Conservation (phyloP, 768 basidiomycete genomes). For the Lactarius psammicola region DNA sequence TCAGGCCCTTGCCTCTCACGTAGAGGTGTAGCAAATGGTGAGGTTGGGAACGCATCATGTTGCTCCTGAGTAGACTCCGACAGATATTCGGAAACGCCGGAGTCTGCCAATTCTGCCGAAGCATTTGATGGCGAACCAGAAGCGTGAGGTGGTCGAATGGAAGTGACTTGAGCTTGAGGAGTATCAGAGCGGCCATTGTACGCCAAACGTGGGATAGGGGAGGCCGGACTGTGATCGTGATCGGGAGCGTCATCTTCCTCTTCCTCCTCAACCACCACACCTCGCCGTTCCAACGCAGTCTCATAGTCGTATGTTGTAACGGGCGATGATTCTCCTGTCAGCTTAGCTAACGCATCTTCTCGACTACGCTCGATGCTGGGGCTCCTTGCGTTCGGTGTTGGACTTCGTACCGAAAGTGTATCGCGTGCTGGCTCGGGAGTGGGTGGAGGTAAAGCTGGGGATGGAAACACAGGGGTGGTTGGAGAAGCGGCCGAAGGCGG, state of each 20-base stretch:
- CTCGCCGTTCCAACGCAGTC: conserved; percentile 25
- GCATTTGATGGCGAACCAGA: conserved; percentile 52
- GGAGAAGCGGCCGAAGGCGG: conserved; percentile 30
- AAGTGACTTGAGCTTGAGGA: conserved; percentile 35
- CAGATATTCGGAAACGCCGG: conserved; percentile 51
- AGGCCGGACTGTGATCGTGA: conserved; percentile 33
- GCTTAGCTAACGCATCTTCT: conserved; percentile 26
- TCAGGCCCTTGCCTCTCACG: conserved; percentile 51
- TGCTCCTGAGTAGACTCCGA: conserved; percentile 48
- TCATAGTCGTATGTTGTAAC: conserved; percentile 22
- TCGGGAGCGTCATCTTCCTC: conserved; percentile 28
- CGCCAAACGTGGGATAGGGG: conserved; percentile 41
- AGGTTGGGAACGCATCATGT: conserved; percentile 61
- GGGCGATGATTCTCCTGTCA: conserved; percentile 20
- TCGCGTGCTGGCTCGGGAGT: conserved; percentile 24
- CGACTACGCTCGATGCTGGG: conserved; percentile 29
- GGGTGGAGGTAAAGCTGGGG: conserved; percentile 20
- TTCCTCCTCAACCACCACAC: conserved; percentile 25
- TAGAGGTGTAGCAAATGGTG: conserved; percentile 70
- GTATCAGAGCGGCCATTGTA: conserved; percentile 46
- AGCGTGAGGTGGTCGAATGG: conserved; percentile 45
- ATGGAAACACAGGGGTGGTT: conserved; percentile 27
- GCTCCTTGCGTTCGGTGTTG: conserved; percentile 25
- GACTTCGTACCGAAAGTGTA: conserved; percentile 17
- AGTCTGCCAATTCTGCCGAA: conserved; percentile 46